Evolutionary conservation across 2,329 filamentous ascomycete species (phyloP).

Genomic region (Zasmidium citrigriseum): DNA sequence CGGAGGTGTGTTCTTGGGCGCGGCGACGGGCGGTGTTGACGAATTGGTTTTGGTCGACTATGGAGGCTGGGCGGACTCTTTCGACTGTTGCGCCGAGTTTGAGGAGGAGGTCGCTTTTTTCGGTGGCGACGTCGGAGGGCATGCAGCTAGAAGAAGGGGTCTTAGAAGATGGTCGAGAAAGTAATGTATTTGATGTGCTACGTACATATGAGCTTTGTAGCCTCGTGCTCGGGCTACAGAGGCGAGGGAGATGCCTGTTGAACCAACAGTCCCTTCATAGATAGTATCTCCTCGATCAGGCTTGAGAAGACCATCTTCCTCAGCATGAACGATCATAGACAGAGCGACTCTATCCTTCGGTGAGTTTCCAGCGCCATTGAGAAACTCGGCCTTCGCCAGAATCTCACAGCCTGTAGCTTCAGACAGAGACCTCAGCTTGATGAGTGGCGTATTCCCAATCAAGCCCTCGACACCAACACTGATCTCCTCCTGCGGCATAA

Average conservation of each 20-base stretch:
- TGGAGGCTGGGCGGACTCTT: conserved; percentile 85
- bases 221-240: conserved; percentile 84
- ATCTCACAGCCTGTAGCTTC: conserved; percentile 86
- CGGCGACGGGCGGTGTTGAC: conserved; percentile 85
- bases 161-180: conserved; percentile 6
- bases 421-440: conserved; percentile 82
- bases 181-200: conserved; percentile 11
- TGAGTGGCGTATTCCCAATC: conserved; percentile 90
- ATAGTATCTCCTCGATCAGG: conserved; percentile 88
- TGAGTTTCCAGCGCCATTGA: conserved; percentile 91
- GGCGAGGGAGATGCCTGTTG: conserved; percentile 92
- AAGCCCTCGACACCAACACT: conserved; percentile 83
- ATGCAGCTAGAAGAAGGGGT: conserved; percentile 67
- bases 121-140: conserved; percentile 84
- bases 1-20: conserved; percentile 70
- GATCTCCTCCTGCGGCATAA: conserved; percentile 43
- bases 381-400: conserved; percentile 89
- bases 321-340: conserved; percentile 80
- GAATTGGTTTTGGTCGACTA: conserved; percentile 90
- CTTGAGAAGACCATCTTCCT: conserved; percentile 71
- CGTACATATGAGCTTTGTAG: conserved; percentile 84
- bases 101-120: conserved; percentile 85
- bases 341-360: conserved; percentile 95
- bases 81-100: conserved; percentile 93
- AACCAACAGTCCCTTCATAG: conserved; percentile 96